Conservation (phyloP, 129 eudicot genomes). For the Flaveria trinervia region DNA sequence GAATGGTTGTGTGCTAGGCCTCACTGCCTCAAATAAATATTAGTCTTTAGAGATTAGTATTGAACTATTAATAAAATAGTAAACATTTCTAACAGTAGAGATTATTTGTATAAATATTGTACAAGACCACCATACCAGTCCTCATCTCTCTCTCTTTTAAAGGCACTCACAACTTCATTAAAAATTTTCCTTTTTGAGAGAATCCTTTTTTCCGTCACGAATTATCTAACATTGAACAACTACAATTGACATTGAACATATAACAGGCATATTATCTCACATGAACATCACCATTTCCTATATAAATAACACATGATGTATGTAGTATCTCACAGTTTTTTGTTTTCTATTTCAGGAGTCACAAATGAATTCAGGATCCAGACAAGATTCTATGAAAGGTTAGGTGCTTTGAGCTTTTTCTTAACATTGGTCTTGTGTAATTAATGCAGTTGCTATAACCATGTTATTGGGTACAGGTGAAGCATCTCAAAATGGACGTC, state of each 20-base stretch:
- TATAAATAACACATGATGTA: too few relatives aligned
- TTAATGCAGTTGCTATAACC: background rate
- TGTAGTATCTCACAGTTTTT: too few relatives aligned
- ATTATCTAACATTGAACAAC: background rate
- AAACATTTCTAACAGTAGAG: background rate
- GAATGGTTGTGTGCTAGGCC: too few relatives aligned
- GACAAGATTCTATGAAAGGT: slow-evolving; percentile 65
- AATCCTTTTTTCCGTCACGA: background rate
- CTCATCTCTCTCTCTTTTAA: background rate
- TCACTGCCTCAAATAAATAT: too few relatives aligned
- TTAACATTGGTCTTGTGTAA: background rate
- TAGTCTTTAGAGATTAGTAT: too few relatives aligned
- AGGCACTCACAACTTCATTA: background rate
- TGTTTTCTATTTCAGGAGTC: slow-evolving; percentile 53
- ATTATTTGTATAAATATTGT: too few relatives aligned
- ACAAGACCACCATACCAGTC: background rate
- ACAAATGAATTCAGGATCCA: slow-evolving; percentile 62
- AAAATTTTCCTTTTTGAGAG: background rate
- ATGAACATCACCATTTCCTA: too few relatives aligned
- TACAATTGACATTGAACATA: too few relatives aligned
- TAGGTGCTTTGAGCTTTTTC: background rate
- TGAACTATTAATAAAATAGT: background rate
- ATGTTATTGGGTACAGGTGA: slow-evolving; percentile 32
- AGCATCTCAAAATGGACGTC: slow-evolving; percentile 67
- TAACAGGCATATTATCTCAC: too few relatives aligned